A percentile compares a stretch with the other conserved stretches of the same genome.
Conservation (phyloP, 257 asterid species). For the Penstemon newberryi region DNA sequence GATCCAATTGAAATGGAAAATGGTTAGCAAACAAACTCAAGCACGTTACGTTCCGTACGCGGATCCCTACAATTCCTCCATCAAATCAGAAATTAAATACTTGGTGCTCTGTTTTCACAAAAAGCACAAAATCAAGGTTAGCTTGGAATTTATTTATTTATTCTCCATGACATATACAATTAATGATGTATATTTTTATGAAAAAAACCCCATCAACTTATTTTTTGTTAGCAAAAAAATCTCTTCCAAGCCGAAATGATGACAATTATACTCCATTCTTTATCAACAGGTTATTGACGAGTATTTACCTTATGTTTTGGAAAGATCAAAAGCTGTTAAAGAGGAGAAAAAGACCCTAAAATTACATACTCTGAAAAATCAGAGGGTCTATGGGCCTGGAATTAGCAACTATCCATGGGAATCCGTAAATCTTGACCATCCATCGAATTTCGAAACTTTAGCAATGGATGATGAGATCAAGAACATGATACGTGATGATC, state of each 20-base stretch:
- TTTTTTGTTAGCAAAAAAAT: too few relatives aligned
- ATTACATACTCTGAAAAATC: slow-evolving; percentile 31
- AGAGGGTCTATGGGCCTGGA: slow-evolving; percentile 13
- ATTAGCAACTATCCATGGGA: slow-evolving; percentile 29
- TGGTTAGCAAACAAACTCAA: slow-evolving; percentile 16
- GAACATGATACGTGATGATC: slow-evolving; percentile 42
- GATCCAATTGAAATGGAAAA: slow-evolving; percentile 40
- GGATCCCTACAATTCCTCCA: neutral
- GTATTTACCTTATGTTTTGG: slow-evolving; percentile 53
- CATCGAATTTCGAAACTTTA: slow-evolving; percentile 55
- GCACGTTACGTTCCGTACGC: neutral
- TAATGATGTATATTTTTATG: too few relatives aligned
- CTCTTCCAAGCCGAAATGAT: too few relatives aligned
- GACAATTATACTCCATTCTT: too few relatives aligned
- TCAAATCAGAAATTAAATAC: slow-evolving; percentile 27
- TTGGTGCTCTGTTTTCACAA: slow-evolving; percentile 42
- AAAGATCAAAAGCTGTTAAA: slow-evolving; percentile 31
- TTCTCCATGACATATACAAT: too few relatives aligned
- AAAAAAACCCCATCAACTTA: too few relatives aligned
- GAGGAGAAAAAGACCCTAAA: slow-evolving; percentile 40
- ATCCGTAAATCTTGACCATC: slow-evolving; percentile 55
- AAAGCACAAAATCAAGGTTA: slow-evolving; percentile 28
- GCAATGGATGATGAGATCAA: slow-evolving; percentile 55
- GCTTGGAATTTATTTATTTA: too few relatives aligned
- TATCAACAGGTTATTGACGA: slow-evolving; percentile 22